Percentiles rank a stretch among this genome's conserved stretches.
Conservation (phyloP, 495 filamentous ascomycete genomes). For the Penicillium coprophilum region DNA sequence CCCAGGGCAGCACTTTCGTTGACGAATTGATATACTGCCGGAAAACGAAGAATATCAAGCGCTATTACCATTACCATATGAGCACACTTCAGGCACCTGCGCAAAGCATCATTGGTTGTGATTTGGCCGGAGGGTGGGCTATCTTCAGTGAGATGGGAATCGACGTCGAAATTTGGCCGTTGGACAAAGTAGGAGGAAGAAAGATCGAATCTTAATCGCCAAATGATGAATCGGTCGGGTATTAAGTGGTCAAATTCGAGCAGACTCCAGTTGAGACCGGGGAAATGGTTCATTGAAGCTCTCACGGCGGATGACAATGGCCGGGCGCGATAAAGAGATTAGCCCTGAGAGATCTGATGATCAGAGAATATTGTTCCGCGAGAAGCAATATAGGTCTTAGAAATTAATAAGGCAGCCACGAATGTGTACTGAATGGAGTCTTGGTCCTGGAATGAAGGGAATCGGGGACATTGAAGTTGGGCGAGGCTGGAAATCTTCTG, state of each 20-base stretch:
- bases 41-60: background rate
- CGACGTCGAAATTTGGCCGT: background rate
- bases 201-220: background rate
- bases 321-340: conserved; percentile 11
- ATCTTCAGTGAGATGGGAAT: conserved; percentile 1
- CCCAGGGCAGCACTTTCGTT: background rate
- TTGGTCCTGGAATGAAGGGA: conserved; percentile 14
- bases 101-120: conserved; percentile 21
- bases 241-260: background rate
- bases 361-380: conserved; percentile 13
- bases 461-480: conserved; percentile 16
- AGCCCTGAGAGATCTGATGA: background rate
- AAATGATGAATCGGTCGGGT: background rate
- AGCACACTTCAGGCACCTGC: background rate
- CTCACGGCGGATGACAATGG: background rate
- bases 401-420: too few species aligned
- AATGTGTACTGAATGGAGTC: conserved; percentile 3
- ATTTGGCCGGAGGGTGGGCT: conserved; percentile 2
- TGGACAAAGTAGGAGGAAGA: background rate
- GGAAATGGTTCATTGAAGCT: conserved; percentile 17
- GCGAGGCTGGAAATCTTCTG: conserved; percentile 26
- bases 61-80: conserved; percentile 14
- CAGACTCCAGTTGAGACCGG: conserved; percentile 6
- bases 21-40: background rate
- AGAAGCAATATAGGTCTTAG: background rate